Base-by-base conservation (phyloP, 768 basidiomycete species). In the Amanita polypyramis region DNA sequence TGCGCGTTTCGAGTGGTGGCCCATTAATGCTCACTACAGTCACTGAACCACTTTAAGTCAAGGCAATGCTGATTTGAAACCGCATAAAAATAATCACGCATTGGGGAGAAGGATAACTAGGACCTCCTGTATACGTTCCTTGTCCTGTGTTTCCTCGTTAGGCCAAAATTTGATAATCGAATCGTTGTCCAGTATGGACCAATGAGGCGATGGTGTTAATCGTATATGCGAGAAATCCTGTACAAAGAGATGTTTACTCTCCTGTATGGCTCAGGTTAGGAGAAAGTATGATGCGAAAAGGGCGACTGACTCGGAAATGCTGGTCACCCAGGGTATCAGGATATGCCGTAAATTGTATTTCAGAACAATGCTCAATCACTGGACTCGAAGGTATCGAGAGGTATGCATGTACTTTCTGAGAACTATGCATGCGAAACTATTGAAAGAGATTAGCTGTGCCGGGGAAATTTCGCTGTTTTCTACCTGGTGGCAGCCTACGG, bases 201-300 rank as follows among this genome's bases (percentile, higher is more conserved):
- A 93, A 62, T 93, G 79, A 8, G 91, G 88, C 3, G 91, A 93
- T 0, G 78, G 79, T 1, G 83, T 79, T 4, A 74, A 58, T 27
- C 80, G 70, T 51, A 92, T 85, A 61, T 92, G 89, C 15, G 88
- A 86, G 59, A 94, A 94, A 54, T 94, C 91, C 57, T 85, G 85
- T 14, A 90, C 77, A 2, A 69, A 51, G n/a, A 73, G 56, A 47
- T 72, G 63, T 17, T 71, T 68, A 51, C 60, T 67, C 32, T 60
- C 37, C 66, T 70, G 38, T 17, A 9, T 30, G 15, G 25, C 11
- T 47, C 25, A 4, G 17, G 6, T 47, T 27, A 47, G 45, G 1
- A 20, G 3, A 7, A 15, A 19, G 36, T 8, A 17, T 35, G 9
- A 20, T 30, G 37, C 20, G 23, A 33, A 42, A 30, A 36, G 21